Evolutionary conservation across 352 stramenopile species (phyloP).

Genomic region (Bremia lactucae): DNA sequence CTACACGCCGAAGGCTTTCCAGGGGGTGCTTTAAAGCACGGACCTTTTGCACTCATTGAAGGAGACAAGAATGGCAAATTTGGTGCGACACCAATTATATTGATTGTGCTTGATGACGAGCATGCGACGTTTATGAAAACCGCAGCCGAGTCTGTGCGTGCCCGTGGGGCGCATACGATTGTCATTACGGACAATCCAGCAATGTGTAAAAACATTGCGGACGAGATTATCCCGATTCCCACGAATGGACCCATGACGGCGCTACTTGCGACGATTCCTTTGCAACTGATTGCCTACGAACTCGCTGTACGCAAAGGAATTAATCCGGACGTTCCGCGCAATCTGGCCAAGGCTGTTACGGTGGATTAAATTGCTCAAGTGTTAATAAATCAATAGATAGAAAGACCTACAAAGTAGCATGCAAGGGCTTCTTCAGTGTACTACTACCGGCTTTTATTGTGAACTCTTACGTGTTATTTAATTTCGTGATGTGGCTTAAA

Average conservation of each 20-base stretch:
- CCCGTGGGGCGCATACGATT: slow-evolving; percentile 92
- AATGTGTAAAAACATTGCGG: slow-evolving; percentile 87
- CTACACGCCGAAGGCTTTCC: slow-evolving; percentile 97
- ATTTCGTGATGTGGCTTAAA: no score
- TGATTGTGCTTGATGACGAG: slow-evolving; percentile 95
- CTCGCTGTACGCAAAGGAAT: slow-evolving; percentile 94
- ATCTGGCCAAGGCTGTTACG: slow-evolving; percentile 98
- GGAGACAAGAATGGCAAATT: slow-evolving; percentile 87
- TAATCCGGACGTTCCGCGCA: slow-evolving; percentile 96
- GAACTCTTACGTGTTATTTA: no score
- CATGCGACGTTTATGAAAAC: slow-evolving; percentile 94
- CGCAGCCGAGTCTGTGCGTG: slow-evolving; percentile 92
- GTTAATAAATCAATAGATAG: no score
- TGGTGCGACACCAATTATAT: slow-evolving; percentile 94
- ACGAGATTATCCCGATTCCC: slow-evolving; percentile 94
- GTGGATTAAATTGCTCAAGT: slow-evolving; percentile 91
- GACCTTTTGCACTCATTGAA: slow-evolving; percentile 98
- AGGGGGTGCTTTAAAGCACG: slow-evolving; percentile 96
- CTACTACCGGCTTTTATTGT: no score
- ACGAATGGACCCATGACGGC: slow-evolving; percentile 94
- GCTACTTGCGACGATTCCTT: slow-evolving; percentile 90
- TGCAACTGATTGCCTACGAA: slow-evolving; percentile 98
- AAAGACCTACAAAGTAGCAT: no score
- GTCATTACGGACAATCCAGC: slow-evolving; percentile 95
- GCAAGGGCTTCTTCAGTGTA: no score